phyloP scores from a whole-genome alignment of 306 rosid genomes.

The Lathyrus tuberosus region DNA sequence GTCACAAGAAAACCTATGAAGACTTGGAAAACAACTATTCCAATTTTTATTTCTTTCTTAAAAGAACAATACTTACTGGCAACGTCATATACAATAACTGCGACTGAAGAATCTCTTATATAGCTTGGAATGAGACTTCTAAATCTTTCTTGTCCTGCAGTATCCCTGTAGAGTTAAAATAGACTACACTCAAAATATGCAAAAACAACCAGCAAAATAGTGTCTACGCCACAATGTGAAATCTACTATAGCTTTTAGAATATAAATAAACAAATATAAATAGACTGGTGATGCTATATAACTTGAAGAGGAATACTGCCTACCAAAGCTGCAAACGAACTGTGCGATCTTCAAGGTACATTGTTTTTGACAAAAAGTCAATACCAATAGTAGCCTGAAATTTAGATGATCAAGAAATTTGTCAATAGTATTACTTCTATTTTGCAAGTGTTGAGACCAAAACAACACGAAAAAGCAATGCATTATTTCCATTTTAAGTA shows the following conservation, averaged over 20 bases:
- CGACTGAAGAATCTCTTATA: constrained; percentile 96
- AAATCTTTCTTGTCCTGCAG: constrained; percentile 98
- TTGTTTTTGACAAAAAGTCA: constrained; percentile 95
- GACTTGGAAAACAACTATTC: background rate
- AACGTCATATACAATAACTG: constrained; percentile 88
- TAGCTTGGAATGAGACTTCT: constrained; percentile 98
- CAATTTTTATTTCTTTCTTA: background rate
- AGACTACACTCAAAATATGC: constrained; percentile 25
- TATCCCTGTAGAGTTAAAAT: constrained; percentile 70
- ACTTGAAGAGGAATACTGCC: constrained; percentile 36
- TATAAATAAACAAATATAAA: constrained; percentile 2
- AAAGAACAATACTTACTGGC: constrained; percentile 64
- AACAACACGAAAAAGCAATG: background rate
- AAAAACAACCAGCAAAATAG: constrained; percentile 1
- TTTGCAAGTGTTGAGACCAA: background rate
- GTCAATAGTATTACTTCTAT: constrained; percentile 28
- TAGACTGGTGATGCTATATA: background rate
- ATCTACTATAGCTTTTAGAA: background rate
- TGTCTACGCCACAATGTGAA: background rate
- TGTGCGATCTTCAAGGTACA: constrained; percentile 98
- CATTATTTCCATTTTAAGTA: constrained; percentile 1
- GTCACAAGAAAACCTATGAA: constrained; percentile 9
- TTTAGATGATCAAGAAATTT: constrained; percentile 9
- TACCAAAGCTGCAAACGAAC: constrained; percentile 99
- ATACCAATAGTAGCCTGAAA: constrained; percentile 97